phyloP scores from a whole-genome alignment of 345 rosid species.

The Eucalyptus sp. region DNA sequence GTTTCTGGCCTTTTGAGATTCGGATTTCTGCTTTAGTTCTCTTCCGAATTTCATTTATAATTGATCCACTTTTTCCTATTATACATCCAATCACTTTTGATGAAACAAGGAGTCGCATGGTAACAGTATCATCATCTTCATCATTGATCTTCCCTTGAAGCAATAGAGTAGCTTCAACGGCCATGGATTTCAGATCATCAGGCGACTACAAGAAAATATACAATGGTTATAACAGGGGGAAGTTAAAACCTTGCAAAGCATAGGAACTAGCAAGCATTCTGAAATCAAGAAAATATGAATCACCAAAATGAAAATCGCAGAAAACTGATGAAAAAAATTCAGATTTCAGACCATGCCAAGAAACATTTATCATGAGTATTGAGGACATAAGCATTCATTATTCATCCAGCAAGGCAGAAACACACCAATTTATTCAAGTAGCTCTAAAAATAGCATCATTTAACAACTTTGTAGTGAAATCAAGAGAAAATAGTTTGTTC shows the following conservation, averaged over 20 bases:
- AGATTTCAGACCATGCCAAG: background rate
- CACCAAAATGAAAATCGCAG: background rate
- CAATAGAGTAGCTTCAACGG: conserved; percentile 82
- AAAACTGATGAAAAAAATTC: background rate
- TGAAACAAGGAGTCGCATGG: conserved; percentile 68
- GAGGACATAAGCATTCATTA: background rate
- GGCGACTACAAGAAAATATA: conserved; percentile 40
- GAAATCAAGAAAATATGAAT: background rate
- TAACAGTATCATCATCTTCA: conserved; percentile 48
- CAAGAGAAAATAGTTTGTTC: background rate
- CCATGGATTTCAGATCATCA: conserved; percentile 89
- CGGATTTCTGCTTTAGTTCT: conserved; percentile 72
- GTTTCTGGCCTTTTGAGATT: conserved; percentile 66
- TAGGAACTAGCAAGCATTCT: background rate
- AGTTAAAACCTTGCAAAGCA: background rate
- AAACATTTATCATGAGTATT: background rate
- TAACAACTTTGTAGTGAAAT: background rate
- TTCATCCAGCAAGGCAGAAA: background rate
- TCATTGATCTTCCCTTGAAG: conserved; percentile 86
- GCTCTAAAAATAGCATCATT: background rate
- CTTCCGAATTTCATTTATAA: conserved; percentile 84
- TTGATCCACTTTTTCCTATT: conserved; percentile 89
- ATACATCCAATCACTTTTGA: conserved; percentile 92
- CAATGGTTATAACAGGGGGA: background rate
- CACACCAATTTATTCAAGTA: background rate